Conservation (phyloP, 192 early-diverging fungal species). For the Podochytrium sp. region DNA sequence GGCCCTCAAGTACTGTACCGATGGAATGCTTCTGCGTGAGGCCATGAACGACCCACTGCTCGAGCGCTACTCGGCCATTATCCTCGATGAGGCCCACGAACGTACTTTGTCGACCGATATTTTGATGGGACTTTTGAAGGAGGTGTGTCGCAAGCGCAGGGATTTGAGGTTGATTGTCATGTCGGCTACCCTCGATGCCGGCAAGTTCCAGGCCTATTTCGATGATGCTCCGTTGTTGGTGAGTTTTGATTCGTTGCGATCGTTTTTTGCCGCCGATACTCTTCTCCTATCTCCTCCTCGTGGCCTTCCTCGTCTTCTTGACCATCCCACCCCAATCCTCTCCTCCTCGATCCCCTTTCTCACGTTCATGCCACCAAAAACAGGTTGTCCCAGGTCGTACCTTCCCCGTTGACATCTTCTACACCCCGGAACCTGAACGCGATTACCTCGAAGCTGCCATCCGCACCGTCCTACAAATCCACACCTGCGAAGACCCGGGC, state of each 20-base stretch:
- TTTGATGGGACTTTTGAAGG: constrained; percentile 97
- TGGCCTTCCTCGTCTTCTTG: too few species aligned
- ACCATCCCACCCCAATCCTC: too few species aligned
- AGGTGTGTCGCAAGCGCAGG: constrained; percentile 70
- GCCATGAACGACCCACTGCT: constrained; percentile 94
- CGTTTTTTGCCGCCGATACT: constrained; percentile 17
- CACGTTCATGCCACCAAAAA: neutral
- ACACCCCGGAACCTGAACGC: constrained; percentile 95
- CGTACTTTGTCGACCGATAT: constrained; percentile 96
- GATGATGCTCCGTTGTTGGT: constrained; percentile 89
- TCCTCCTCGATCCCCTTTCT: too few species aligned
- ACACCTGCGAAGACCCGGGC: constrained; percentile 89
- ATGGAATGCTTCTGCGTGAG: constrained; percentile 98
- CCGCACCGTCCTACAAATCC: constrained; percentile 93
- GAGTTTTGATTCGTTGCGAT: constrained; percentile 26
- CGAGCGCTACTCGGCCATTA: constrained; percentile 88
- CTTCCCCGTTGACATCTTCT: constrained; percentile 98
- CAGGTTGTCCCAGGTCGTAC: constrained; percentile 89
- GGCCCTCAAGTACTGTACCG: constrained; percentile 95
- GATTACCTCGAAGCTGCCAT: constrained; percentile 98
- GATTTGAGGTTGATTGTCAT: constrained; percentile 96
- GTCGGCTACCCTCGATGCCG: constrained; percentile 97
- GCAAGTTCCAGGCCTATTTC: constrained; percentile 99
- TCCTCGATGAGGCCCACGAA: constrained; percentile 99
- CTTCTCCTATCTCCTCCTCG: neutral